Evolutionary conservation across 2,329 filamentous ascomycete species (phyloP).

Genomic region (Botryotinia globosa): DNA sequence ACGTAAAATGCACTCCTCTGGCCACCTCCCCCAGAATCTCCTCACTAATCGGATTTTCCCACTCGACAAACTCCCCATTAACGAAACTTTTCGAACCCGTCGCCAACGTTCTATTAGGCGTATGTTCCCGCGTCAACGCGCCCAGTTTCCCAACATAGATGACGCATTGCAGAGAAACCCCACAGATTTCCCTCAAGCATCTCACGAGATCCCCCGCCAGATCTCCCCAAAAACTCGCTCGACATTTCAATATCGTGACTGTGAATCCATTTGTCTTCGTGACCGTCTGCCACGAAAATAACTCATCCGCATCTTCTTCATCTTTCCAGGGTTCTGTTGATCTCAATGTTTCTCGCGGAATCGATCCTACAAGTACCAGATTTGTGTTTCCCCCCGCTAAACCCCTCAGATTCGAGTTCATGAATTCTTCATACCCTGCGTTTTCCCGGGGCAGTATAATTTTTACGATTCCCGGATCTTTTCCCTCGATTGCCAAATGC

Average conservation of each 20-base stretch:
- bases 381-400: neutral
- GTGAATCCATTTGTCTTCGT: neutral
- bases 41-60: neutral
- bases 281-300: neutral
- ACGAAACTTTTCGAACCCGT: neutral
- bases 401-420: neutral
- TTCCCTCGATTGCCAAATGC: neutral
- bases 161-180: neutral
- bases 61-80: neutral
- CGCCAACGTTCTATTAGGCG: neutral
- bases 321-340: neutral
- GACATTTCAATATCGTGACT: neutral
- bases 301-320: neutral
- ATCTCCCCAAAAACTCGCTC: neutral
- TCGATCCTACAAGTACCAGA: neutral
- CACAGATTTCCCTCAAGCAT: neutral
- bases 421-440: neutral
- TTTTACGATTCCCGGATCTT: neutral
- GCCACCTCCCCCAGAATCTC: neutral
- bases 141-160: neutral
- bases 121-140: neutral
- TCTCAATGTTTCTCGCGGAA: neutral
- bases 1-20: neutral
- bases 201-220: neutral
- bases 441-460: neutral